Percentiles rank a stretch among this genome's conserved stretches.
Evolutionary conservation across 129 eudicot genomes (phyloP).

Genomic region (Saposhnikovia divaricata): DNA sequence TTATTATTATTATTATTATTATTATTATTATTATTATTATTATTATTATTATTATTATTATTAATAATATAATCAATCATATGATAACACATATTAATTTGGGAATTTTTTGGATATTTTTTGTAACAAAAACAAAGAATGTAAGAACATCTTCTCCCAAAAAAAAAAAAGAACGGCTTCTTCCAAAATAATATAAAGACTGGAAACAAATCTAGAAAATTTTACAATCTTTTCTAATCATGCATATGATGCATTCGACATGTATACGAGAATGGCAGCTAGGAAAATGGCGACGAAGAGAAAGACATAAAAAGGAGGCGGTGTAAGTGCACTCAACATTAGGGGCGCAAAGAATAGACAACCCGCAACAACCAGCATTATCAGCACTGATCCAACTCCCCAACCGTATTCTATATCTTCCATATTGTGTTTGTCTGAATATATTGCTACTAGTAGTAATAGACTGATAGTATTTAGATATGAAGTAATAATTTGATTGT

Average conservation of each 20-base stretch:
- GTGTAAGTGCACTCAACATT: neutral
- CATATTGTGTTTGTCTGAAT: neutral
- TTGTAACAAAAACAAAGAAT: neutral
- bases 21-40: no score
- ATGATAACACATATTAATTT: no score
- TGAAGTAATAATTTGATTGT: no score
- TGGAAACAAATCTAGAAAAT: neutral
- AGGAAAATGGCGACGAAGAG: neutral
- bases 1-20: no score
- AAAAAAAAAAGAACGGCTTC: neutral
- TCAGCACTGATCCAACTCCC: conserved; percentile 13
- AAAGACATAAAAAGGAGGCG: neutral
- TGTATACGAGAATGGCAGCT: neutral
- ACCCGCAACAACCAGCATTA: neutral
- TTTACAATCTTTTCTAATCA: neutral
- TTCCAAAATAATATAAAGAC: neutral
- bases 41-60: no score
- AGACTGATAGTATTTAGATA: no score
- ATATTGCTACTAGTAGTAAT: no score
- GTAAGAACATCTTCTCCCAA: neutral
- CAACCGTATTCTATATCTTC: conserved; percentile 4
- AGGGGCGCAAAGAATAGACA: conserved; percentile 2
- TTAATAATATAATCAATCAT: no score
- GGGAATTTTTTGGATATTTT: no score
- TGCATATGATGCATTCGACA: neutral